Evolutionary conservation across 2,329 filamentous ascomycete species (phyloP), one percentile per base, ranked within the genome.

Genomic region (Harringtonia lauricola): DNA sequence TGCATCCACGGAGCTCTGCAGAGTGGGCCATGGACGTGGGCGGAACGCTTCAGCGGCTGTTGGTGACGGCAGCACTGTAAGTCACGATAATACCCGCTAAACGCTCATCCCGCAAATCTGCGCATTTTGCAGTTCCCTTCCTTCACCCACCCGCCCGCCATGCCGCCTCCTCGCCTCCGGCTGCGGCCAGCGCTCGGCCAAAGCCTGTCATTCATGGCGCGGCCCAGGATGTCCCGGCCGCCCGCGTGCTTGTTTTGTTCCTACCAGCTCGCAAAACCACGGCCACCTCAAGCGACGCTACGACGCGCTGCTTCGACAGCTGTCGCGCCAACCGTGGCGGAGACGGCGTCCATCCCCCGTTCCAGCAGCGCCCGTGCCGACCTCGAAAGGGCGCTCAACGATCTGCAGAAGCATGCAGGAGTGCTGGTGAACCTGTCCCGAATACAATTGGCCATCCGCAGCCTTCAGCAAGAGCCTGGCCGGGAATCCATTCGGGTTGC

Each of bases 381-480:
- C 51, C 72, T 86, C 6, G 69, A 81, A 49, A 61, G 69, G 36
- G 66, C 75, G 3, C 65, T 89, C 1, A 59, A 69, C 2, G 70
- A 74, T 19, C 67, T 90, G 3, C 71, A 83, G 53, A 73, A 72
- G 41, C 65, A 74, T 39, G 76, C 78, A 2, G 70, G 75, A 21
- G 72, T 69, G 46, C 72, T 79, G 52, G 70, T 84, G 42, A 83
- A 83, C 54, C 69, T 81, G n/a, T 77, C 82, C 26, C 71, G 81
- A 44, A 58, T 89, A 37, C 81, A 86, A 59, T 72, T 90, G 52
- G 84, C 83, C 13, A 63, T 86, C 19, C 72, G 77, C 49, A 79
- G 83, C 19, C 58, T 82, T 47, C 69, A 72, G 29, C 74, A 81
- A 54, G 55, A 59, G 2, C 61, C 72, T 0, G 78, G 78, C 4